Conservation (phyloP, 2,329 filamentous ascomycete species). For the Gliomastix tumulicola region DNA sequence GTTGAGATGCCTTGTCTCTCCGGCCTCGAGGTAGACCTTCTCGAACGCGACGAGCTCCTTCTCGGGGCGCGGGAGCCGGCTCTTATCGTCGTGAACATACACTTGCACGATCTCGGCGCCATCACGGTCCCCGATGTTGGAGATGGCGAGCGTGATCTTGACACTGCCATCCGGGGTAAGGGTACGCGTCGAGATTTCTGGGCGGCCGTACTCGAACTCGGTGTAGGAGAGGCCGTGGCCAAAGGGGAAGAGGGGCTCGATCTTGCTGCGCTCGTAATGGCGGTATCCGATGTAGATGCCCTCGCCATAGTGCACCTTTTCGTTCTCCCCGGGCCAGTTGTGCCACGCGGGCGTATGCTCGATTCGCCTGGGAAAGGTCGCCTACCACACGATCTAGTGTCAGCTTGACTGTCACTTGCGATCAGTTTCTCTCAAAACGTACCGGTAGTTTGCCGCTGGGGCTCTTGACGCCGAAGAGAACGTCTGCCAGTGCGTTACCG, state of each 20-base stretch:
- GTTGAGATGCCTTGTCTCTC: slow-evolving; percentile 43
- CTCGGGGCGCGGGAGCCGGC: slow-evolving; percentile 55
- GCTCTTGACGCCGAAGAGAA: slow-evolving; percentile 62
- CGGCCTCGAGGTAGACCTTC: slow-evolving; percentile 53
- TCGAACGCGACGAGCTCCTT: slow-evolving; percentile 67
- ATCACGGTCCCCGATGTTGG: slow-evolving; percentile 46
- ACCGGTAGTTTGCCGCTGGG: slow-evolving; percentile 64
- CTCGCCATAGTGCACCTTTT: slow-evolving; percentile 63
- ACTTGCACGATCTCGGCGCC: slow-evolving; percentile 62
- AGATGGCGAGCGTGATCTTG: slow-evolving; percentile 39
- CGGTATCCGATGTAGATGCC: slow-evolving; percentile 68
- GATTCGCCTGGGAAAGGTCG: slow-evolving; percentile 57
- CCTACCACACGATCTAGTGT: too few species aligned
- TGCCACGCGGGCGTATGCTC: slow-evolving; percentile 64
- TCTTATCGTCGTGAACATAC: slow-evolving; percentile 59
- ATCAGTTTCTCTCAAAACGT: too few species aligned
- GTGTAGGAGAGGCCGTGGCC: slow-evolving; percentile 72
- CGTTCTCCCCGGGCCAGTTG: slow-evolving; percentile 67
- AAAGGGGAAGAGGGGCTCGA: slow-evolving; percentile 61
- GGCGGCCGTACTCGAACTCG: slow-evolving; percentile 52
- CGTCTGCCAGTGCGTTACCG: slow-evolving; percentile 58
- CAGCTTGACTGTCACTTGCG: too few species aligned
- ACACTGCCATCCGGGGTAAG: slow-evolving; percentile 30
- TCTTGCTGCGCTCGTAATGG: slow-evolving; percentile 58
- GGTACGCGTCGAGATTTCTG: slow-evolving; percentile 37